Base-by-base conservation (phyloP, 2,329 filamentous ascomycete species). In the Venturia oleaginea region DNA sequence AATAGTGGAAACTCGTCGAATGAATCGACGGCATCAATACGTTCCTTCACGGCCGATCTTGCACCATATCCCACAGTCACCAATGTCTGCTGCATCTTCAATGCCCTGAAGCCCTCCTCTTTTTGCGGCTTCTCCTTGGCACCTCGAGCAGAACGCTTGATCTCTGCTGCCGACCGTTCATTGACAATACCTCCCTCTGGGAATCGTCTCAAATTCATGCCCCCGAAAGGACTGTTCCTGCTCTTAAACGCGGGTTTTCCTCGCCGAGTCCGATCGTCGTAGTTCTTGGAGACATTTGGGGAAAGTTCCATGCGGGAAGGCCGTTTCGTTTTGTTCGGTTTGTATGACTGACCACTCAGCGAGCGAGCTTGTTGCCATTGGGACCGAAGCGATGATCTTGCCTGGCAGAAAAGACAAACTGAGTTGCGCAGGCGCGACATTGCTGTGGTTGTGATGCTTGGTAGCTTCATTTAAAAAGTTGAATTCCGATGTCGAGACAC, bases 21-120 rank as follows among this genome's bases (percentile, higher is more conserved):
- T 22, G 84, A 86, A 43, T 91, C 89, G 65, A 92, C 80, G 61
- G 88, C 81, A 59, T 83, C 77, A 63, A 88, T 79, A 68, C 79
- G 79, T 60, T 79, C 78, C 86, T 91, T 87, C 68, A 86, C 77
- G 60, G 79, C 77, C n/a, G 76, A 77, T 64, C 86, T 82, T 69
- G 85, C 84, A 43, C 84, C 84, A 72, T 97, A 97, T 0, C 91
- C 85, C 4, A 97, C 81, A 3, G 87, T 84, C 2, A 90, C 80
- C 67, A 97, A 79, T 1, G 89, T 82, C 62, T 86, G 86, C 74
- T 97, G 93, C 93, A 97, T 97, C 78, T 95, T 96, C 75, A 97
- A 80, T 4, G 93, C 92, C 73, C 95, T 92, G 76, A 84, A 89
- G 8, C 83, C 76, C 60, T 81, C 79, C 27, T 79, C 78, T 65